These are phyloP conservation scores for Fusarium illudens DNA, from an alignment of 2,329 filamentous ascomycete species.

Conservation along the genomic window DNA sequence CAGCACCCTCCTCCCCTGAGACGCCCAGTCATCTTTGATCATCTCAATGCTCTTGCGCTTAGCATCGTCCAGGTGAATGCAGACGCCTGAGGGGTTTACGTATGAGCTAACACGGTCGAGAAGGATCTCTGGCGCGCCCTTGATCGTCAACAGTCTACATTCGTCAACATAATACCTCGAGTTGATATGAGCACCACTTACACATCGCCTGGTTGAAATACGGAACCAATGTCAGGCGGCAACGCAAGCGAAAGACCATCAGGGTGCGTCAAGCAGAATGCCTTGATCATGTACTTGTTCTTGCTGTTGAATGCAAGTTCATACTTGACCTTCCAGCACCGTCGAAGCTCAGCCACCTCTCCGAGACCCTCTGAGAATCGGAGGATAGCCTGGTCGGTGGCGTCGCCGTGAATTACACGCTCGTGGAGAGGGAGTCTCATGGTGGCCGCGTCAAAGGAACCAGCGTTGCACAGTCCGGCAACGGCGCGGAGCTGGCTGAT, in stretches of 20 bases:
- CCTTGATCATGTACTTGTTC: conserved; percentile 82
- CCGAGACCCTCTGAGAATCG: conserved; percentile 72
- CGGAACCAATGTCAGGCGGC: conserved; percentile 5
- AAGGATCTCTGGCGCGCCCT: conserved; percentile 80
- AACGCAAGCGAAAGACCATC: conserved; percentile 48
- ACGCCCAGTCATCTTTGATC: conserved; percentile 74
- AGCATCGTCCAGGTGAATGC: conserved; percentile 56
- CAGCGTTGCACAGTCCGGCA: conserved; percentile 76
- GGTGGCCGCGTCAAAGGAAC: conserved; percentile 75
- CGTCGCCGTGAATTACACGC: conserved; percentile 75
- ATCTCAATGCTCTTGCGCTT: conserved; percentile 59
- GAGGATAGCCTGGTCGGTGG: conserved; percentile 78
- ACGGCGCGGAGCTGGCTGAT: conserved; percentile 68
- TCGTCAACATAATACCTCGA: not conserved
- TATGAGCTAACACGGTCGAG: conserved; percentile 69
- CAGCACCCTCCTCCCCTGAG: conserved; percentile 72
- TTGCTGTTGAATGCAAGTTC: conserved; percentile 82
- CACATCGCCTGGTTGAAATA: conserved; percentile 14
- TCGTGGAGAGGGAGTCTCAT: conserved; percentile 65
- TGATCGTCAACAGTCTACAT: conserved; percentile 71
- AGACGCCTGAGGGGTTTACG: conserved; percentile 63
- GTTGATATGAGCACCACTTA: not conserved
- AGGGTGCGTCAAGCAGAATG: conserved; percentile 57
- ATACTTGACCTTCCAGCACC: conserved; percentile 71
- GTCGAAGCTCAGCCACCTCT: conserved; percentile 64